Percentiles rank a stretch among this genome's conserved stretches.
Evolutionary conservation across 2,329 filamentous ascomycete genomes (phyloP).

Genomic region (Xylaria sp.): DNA sequence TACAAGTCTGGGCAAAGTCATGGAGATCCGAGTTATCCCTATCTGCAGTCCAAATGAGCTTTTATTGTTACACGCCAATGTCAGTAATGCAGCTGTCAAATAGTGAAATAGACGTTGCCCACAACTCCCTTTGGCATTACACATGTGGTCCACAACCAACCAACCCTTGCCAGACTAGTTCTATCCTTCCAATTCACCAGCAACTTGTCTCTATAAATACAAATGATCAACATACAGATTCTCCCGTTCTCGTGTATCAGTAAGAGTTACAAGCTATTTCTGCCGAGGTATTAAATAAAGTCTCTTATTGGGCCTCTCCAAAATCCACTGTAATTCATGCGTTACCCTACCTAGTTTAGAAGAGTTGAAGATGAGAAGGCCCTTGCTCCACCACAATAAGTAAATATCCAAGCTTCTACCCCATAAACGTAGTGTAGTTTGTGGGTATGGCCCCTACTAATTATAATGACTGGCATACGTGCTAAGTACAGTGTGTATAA

Average conservation of each 20-base stretch:
- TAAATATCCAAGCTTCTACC: background rate
- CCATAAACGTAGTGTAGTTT: background rate
- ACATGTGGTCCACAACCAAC: background rate
- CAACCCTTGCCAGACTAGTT: background rate
- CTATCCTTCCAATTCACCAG: background rate
- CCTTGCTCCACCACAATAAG: background rate
- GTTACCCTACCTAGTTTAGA: background rate
- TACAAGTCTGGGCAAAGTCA: background rate
- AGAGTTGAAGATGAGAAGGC: background rate
- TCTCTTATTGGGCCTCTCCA: background rate
- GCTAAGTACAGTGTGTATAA: background rate
- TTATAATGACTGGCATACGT: background rate
- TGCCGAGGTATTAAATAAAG: background rate
- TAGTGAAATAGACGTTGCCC: conserved; percentile 1
- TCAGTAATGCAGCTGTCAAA: background rate
- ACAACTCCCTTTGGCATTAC: background rate
- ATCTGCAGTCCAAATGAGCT: background rate
- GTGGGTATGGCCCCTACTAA: background rate
- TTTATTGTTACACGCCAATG: background rate
- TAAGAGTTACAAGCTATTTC: background rate
- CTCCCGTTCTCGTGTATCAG: background rate
- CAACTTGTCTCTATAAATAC: background rate
- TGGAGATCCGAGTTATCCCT: background rate
- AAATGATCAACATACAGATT: background rate
- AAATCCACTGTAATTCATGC: background rate